Conservation (phyloP, 805 yeast genomes). For the Lipomyces japonicus region DNA sequence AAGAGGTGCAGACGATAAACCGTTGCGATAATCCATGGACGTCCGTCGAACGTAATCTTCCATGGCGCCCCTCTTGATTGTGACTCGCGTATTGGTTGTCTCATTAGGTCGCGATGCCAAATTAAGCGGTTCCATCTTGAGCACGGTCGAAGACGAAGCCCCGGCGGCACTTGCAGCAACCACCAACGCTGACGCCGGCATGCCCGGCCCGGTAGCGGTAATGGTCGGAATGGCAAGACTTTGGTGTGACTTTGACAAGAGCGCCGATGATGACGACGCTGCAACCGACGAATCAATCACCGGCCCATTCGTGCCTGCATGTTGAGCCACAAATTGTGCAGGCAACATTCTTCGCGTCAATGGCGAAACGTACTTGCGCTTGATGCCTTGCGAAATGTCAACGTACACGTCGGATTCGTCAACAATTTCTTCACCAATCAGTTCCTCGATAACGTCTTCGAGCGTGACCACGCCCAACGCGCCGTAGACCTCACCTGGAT, state of each 20-base stretch:
- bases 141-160: not conserved
- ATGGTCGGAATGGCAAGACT: not conserved
- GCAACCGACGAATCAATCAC: not conserved
- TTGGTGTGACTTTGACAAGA: slow-evolving; percentile 4
- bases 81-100: slow-evolving; percentile 60
- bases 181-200: not conserved
- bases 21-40: slow-evolving; percentile 14
- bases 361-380: slow-evolving; percentile 46
- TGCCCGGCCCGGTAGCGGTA: not conserved
- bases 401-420: slow-evolving; percentile 94
- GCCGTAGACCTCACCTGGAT: slow-evolving; percentile 74
- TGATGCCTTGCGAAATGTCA: slow-evolving; percentile 84
- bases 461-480: slow-evolving; percentile 88
- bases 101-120: slow-evolving; percentile 65
- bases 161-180: not conserved
- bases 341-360: slow-evolving; percentile 30
- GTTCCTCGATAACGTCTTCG: slow-evolving; percentile 97
- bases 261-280: slow-evolving; percentile 1
- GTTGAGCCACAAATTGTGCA: slow-evolving; percentile 22
- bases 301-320: slow-evolving; percentile 3
- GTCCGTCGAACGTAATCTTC: slow-evolving; percentile 28
- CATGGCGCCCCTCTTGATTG: slow-evolving; percentile 47
- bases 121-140: slow-evolving; percentile 52
- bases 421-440: slow-evolving; percentile 95
- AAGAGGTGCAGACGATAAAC: not conserved